phyloP scores from a whole-genome alignment of 1,284 basidiomycete species.

The Irpex rosettiformis region DNA sequence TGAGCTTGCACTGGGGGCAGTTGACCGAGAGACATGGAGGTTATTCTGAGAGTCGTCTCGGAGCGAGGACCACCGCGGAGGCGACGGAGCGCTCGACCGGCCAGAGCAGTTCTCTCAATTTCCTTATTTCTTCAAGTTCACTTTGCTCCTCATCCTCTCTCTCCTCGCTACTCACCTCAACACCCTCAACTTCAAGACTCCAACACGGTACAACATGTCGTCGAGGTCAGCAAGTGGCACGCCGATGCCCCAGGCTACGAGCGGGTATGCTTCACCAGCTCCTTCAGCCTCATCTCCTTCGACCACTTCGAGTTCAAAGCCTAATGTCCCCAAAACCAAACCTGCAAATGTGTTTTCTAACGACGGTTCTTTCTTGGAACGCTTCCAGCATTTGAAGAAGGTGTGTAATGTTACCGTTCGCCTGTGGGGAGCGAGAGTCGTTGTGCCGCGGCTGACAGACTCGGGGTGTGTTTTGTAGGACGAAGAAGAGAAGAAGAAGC shows the following conservation, averaged over 20 bases:
- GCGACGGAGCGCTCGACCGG: neutral
- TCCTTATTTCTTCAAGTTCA: too few relatives aligned
- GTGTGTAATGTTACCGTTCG: constrained; percentile 25
- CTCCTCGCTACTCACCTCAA: neutral
- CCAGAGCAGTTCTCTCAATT: neutral
- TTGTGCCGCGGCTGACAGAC: neutral
- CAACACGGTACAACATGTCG: constrained; percentile 17
- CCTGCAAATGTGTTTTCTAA: constrained; percentile 55
- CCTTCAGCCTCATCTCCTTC: constrained; percentile 18
- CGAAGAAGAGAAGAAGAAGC: constrained; percentile 54
- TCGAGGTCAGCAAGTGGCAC: constrained; percentile 2
- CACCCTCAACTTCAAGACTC: neutral
- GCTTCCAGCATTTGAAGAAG: constrained; percentile 52
- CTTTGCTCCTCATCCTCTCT: neutral
- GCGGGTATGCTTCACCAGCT: constrained; percentile 30
- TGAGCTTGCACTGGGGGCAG: too few relatives aligned
- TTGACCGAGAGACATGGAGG: neutral
- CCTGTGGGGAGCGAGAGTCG: too few relatives aligned
- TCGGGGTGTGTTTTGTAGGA: constrained; percentile 36
- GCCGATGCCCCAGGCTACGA: constrained; percentile 23
- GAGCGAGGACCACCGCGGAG: too few relatives aligned
- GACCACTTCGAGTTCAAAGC: constrained; percentile 24
- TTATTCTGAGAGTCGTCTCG: too few relatives aligned
- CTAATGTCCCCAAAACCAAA: constrained; percentile 35
- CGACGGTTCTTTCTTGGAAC: constrained; percentile 56